phyloP scores from a whole-genome alignment of 164 flowering plant species.

The Umbellularia californica region DNA sequence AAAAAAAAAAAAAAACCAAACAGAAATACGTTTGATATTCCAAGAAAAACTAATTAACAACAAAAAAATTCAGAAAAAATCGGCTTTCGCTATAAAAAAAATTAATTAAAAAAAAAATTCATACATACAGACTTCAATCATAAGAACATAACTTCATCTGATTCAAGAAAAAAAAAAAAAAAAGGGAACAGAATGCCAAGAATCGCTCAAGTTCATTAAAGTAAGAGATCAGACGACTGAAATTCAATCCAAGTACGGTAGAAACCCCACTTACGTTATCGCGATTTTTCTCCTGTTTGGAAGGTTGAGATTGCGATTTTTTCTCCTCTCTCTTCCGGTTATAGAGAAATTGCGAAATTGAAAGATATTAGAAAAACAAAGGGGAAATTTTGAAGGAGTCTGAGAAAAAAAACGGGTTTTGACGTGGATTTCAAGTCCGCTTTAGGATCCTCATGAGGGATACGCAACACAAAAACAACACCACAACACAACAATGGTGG shows the following conservation, averaged over 20 bases:
- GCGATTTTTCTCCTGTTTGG: background rate
- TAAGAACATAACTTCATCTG: too few species aligned
- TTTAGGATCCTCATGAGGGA: background rate
- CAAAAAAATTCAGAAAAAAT: too few species aligned
- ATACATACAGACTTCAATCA: too few species aligned
- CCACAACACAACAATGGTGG: background rate
- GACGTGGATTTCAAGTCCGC: constrained; percentile 20
- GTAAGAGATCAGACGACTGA: background rate
- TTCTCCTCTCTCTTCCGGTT: background rate
- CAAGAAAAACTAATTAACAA: background rate
- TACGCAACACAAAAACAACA: too few species aligned
- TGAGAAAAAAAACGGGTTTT: background rate
- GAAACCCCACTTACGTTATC: constrained; percentile 23
- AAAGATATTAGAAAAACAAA: background rate
- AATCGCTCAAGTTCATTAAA: too few species aligned
- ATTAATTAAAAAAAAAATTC: too few species aligned
- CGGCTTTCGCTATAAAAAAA: background rate
- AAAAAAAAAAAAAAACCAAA: too few species aligned
- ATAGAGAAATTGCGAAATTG: background rate
- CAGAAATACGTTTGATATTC: background rate
- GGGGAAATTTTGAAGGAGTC: background rate
- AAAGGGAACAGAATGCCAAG: too few species aligned
- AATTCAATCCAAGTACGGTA: background rate
- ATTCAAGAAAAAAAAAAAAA: too few species aligned
- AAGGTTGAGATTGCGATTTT: constrained; percentile 7